A percentile compares a stretch with the other conserved stretches of the same genome.
Evolutionary conservation across 1,284 basidiomycete genomes (phyloP).

Genomic region (Irpex lacteus): DNA sequence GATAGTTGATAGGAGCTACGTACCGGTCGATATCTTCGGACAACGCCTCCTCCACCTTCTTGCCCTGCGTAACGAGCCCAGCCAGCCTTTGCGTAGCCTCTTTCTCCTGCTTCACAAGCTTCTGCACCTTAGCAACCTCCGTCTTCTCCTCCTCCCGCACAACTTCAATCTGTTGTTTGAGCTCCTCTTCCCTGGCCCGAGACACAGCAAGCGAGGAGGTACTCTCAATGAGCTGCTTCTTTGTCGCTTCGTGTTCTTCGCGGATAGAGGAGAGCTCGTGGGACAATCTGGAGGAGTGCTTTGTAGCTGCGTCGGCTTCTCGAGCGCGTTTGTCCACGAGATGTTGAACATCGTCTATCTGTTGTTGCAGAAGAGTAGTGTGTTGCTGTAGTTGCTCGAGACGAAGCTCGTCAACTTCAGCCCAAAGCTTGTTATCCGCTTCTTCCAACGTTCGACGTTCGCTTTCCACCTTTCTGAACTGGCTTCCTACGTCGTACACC

Average conservation of each 20-base stretch:
- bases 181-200: slow-evolving; percentile 18
- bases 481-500: background rate
- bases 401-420: slow-evolving; percentile 6
- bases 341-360: slow-evolving; percentile 12
- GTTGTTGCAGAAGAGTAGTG: slow-evolving; percentile 18
- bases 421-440: slow-evolving; percentile 2
- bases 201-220: slow-evolving; percentile 28
- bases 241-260: slow-evolving; percentile 32
- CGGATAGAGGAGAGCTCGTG: slow-evolving; percentile 37
- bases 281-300: slow-evolving; percentile 37
- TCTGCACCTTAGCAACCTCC: slow-evolving; percentile 25
- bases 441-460: background rate
- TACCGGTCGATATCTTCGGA: slow-evolving; percentile 62
- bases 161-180: slow-evolving; percentile 26
- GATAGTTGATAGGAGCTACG: slow-evolving; percentile 18
- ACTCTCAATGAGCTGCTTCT: slow-evolving; percentile 25
- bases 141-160: slow-evolving; percentile 20
- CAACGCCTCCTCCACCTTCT: slow-evolving; percentile 61
- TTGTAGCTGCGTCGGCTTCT: slow-evolving; percentile 37
- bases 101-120: slow-evolving; percentile 46
- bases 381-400: slow-evolving; percentile 20
- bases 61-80: slow-evolving; percentile 47
- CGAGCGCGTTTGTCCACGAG: slow-evolving; percentile 34
- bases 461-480: background rate
- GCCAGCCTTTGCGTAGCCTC: slow-evolving; percentile 46